Base-by-base conservation (phyloP, 768 basidiomycete species). In the Trametes gibbosa region DNA sequence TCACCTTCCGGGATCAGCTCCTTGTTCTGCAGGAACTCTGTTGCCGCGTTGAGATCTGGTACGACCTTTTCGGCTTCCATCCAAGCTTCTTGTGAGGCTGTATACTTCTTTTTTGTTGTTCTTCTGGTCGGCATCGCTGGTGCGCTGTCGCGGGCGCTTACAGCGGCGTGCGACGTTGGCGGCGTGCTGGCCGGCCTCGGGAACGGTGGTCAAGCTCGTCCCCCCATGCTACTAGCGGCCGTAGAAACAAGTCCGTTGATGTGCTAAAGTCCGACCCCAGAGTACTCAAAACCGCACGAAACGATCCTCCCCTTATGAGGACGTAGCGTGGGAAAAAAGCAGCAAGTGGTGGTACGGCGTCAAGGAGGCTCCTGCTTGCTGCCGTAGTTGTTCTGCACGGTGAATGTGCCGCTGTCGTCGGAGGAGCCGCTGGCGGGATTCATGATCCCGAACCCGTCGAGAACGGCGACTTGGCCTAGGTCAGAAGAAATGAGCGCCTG, bases 251-350 rank as follows among this genome's bases (percentile, higher is more conserved):
- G 13, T 3, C 4, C 40, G 19, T n/a, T 23, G 23, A n/a, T 4
- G 16, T 41, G 40, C 40, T 41, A 41, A 5, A 19, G 16, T 14
- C 34, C 53, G 14, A 24, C 10, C 19, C 21, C 21, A 13, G 43
- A 6, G 19, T 32, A 32, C 29, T 32, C 29, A 45, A 45, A n/a
- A 45, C 53, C 42, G 45, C 53, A 54, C 53, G 29, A 17, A 16
- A 10, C 21, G 16, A 34, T 10, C 42, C 53, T 54, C 53, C 53
- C 53, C 53, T 43, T 54, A 54, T 54, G 53, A 54, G 53, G 42
- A 21, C 29, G 45, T 13, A 47, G 43, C 45, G 45, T 54, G 53
- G 53, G 53, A 54, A 54, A 42, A 54, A 46, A 5, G 16, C 19
- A 19, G 40, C 13, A 41, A 14, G 40, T 41, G 40, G 40, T 41